phyloP scores from a whole-genome alignment of 306 rosid species.

The Cicer arietinum region DNA sequence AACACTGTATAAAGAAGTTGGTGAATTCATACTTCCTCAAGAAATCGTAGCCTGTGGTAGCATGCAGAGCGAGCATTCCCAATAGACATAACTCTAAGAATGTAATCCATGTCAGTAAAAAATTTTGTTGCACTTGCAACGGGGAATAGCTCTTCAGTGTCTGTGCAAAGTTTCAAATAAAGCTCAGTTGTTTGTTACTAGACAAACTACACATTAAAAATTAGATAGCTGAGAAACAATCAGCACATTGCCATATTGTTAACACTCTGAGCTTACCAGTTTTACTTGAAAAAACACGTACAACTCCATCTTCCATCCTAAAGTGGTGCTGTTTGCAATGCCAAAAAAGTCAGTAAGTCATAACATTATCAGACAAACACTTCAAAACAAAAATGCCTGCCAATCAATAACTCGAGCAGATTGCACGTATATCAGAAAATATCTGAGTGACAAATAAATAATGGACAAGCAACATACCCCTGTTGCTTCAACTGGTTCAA shows the following conservation, averaged over 20 bases:
- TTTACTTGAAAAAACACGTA: constrained; percentile 68
- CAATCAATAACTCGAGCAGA: constrained; percentile 23
- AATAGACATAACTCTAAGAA: constrained; percentile 73
- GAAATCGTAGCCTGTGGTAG: constrained; percentile 80
- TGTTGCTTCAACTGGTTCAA: constrained; percentile 55
- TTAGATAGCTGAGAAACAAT: constrained; percentile 1
- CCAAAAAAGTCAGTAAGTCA: constrained; percentile 34
- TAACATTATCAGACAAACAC: constrained; percentile 33
- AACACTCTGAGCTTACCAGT: constrained; percentile 56
- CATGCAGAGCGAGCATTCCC: constrained; percentile 83
- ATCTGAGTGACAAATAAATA: constrained; percentile 28
- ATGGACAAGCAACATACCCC: constrained; percentile 45
- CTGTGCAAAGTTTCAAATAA: constrained; percentile 49
- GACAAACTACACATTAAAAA: constrained; percentile 30
- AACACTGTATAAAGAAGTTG: constrained; percentile 29
- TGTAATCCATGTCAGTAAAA: constrained; percentile 83
- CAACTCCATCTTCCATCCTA: constrained; percentile 78
- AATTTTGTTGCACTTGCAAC: constrained; percentile 75
- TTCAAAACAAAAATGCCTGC: constrained; percentile 24
- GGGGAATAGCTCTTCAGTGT: constrained; percentile 72
- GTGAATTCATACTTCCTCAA: constrained; percentile 71
- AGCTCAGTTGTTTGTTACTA: constrained; percentile 30
- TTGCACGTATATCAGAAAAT: constrained; percentile 32
- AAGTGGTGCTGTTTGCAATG: constrained; percentile 64
- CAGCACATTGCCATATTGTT: constrained; percentile 25